These are phyloP conservation scores for Hamigera avellanea DNA, from an alignment of 495 filamentous ascomycete species.

Conservation along the genomic window DNA sequence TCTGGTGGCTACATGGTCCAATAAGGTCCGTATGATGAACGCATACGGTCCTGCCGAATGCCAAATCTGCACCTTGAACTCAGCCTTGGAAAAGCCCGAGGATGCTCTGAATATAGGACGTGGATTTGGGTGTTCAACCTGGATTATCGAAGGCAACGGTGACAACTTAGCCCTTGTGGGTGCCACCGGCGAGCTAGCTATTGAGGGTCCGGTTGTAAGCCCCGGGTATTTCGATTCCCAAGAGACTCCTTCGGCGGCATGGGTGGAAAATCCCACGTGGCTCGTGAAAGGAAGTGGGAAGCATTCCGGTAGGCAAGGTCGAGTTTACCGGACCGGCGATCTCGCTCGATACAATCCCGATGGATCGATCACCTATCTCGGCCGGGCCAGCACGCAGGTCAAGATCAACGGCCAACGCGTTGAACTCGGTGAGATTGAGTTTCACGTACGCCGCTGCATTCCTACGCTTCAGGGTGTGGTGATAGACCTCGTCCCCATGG, in stretches of 20 bases:
- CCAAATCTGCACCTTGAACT: constrained; percentile 22
- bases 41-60: constrained; percentile 15
- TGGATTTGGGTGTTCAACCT: constrained; percentile 29
- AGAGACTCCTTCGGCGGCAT: constrained; percentile 26
- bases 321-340: background rate
- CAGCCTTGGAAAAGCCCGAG: no score
- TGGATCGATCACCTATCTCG: constrained; percentile 2
- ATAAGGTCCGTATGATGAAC: constrained; percentile 4
- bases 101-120: no score
- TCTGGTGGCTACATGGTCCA: constrained; percentile 7
- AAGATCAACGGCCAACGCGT: constrained; percentile 26
- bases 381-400: constrained; percentile 1
- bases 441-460: no score
- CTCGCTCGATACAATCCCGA: background rate
- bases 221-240: constrained; percentile 39
- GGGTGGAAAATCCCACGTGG: background rate
- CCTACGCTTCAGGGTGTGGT: no score
- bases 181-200: constrained; percentile 40
- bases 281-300: background rate
- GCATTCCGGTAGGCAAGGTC: background rate
- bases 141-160: constrained; percentile 38
- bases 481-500: no score
- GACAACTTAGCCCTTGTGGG: constrained; percentile 37
- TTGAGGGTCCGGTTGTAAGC: constrained; percentile 43
- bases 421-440: constrained; percentile 24